phyloP scores from a whole-genome alignment of 768 basidiomycete genomes.

The Trametes elegans region DNA sequence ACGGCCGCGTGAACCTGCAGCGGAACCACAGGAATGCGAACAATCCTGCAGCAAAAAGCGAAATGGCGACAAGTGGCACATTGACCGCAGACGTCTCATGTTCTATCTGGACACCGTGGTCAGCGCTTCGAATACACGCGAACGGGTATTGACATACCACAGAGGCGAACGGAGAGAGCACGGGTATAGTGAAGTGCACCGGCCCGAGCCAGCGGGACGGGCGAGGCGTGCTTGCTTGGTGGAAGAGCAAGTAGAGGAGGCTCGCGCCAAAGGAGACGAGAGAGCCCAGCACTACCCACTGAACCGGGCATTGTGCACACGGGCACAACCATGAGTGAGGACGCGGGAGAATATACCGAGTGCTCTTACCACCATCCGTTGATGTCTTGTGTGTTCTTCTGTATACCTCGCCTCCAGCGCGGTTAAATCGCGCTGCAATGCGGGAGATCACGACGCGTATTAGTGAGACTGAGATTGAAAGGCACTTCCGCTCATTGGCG shows the following conservation, averaged over 20 bases:
- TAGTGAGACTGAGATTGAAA: too few species aligned
- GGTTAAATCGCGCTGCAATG: conserved; percentile 45
- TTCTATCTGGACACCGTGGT: conserved; percentile 50
- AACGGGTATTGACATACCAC: conserved; percentile 48
- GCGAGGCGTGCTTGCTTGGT: neutral
- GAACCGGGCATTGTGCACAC: neutral
- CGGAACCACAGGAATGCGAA: conserved; percentile 9
- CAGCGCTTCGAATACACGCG: neutral
- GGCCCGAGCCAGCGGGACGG: conserved; percentile 27
- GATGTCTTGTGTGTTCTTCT: conserved; percentile 47
- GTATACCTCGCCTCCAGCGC: conserved; percentile 41
- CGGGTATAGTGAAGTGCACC: conserved; percentile 74
- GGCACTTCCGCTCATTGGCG: neutral
- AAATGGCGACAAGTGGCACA: conserved; percentile 9
- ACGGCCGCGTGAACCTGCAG: neutral
- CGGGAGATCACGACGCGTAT: too few species aligned
- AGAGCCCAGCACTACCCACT: neutral
- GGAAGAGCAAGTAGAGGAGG: neutral
- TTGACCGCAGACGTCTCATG: conserved; percentile 66
- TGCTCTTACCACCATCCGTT: conserved; percentile 48
- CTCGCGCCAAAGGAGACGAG: neutral
- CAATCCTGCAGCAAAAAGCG: neutral
- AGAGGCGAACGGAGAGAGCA: conserved; percentile 75
- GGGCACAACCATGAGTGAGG: neutral
- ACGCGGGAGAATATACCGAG: neutral